Percentiles rank a stretch among this genome's conserved stretches.
These are phyloP conservation scores for Xylaria flabelliformis DNA, from an alignment of 495 filamentous ascomycete genomes.

Conservation along the genomic window DNA sequence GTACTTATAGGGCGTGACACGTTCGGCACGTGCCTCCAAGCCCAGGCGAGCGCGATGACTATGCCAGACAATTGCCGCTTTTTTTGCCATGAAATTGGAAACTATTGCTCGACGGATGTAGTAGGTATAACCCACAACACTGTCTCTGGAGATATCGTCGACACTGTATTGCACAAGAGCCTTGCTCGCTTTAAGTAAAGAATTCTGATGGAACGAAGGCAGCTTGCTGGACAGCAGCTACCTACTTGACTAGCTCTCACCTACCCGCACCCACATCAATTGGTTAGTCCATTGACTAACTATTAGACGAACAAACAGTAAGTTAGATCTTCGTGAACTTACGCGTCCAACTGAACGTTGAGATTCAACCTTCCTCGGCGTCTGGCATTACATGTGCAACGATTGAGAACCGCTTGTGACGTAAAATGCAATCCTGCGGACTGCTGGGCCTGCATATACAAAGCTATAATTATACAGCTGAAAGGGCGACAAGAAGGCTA, in stretches of 20 bases:
- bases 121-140: background rate
- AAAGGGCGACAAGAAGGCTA: background rate
- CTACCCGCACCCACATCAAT: background rate
- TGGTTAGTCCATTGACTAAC: background rate
- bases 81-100: constrained; percentile 8
- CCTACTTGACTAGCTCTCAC: no score
- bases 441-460: background rate
- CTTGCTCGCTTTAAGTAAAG: no score
- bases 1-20: background rate
- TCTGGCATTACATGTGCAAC: background rate
- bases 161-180: no score
- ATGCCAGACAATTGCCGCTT: background rate
- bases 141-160: background rate
- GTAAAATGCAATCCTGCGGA: background rate
- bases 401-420: background rate
- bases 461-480: constrained; percentile 1
- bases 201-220: no score
- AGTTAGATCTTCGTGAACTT: background rate
- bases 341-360: background rate
- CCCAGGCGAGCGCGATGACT: background rate
- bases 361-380: background rate
- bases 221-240: no score
- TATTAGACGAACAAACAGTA: background rate
- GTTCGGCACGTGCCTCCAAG: background rate
- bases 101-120: background rate